Evolutionary conservation across 2,329 filamentous ascomycete genomes (phyloP), one percentile per base, ranked within the genome.

Genomic region (Colletotrichum simmondsii): DNA sequence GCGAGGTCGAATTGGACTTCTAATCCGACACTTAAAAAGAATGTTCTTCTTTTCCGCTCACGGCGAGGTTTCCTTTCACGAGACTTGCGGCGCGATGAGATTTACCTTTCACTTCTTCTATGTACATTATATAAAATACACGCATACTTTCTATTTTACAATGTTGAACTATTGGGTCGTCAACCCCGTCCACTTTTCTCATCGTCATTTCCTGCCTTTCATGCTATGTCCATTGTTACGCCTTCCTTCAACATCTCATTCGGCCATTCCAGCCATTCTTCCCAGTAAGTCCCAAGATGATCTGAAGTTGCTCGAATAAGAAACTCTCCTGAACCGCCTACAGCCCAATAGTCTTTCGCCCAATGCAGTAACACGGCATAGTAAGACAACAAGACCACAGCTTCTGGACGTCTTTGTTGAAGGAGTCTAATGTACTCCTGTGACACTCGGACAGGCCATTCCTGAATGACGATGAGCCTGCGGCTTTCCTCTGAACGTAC

Each of bases 301-400:
- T 37, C 56, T 10, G 68, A 66, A 30, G 78, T 75, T 6, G 73
- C 71, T 26, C 62, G 57, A 5, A 80, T 75, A 2, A 80, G 67
- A 16, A 76, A 76, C 4, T 60, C 62, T 1, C 79, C 78, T 0
- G 76, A 68, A 11, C 74, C 64, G 2, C 76, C 77, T 61, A 83
- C 79, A 5, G 77, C 59, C 83, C 84, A 85, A 37, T 76, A 77
- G 10, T 79, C 71, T 7, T 77, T 77, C n/a, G 76, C 77, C 2
- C 74, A 72, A 74, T 85, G 80, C 22, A 85, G 64, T 4, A 85
- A 70, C 10, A 86, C 82, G 0, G 81, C 81, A 72, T 83, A 86
- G 72, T 87, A 82, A 2, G 83, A 84, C 5, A 86, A 77, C 19
- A 86, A 78, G 16, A 83, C 80, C 11, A 87, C 74, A 2, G 57